These are phyloP conservation scores for Didymellaceae sp. DNA, from an alignment of 2,329 filamentous ascomycete genomes.

Conservation along the genomic window DNA sequence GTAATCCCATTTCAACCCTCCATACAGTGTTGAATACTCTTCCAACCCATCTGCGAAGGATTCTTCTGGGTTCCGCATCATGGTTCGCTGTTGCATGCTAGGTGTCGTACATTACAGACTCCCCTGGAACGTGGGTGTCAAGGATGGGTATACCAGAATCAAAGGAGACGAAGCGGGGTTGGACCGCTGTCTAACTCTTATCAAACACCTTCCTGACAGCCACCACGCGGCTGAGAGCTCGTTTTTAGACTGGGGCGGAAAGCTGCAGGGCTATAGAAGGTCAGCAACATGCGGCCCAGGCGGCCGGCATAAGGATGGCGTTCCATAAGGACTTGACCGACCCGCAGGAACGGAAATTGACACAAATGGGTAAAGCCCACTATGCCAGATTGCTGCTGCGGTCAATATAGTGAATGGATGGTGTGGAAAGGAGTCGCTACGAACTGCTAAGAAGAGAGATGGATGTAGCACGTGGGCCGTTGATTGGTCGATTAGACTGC, in stretches of 20 bases:
- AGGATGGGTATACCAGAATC: constrained; percentile 2
- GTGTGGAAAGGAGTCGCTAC: constrained; percentile 5
- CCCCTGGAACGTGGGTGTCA: constrained; percentile 1
- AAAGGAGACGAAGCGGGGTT: constrained; percentile 4
- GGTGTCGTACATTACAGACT: constrained; percentile 1
- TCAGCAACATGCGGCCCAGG: background rate
- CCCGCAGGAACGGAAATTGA: background rate
- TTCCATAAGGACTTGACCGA: constrained; percentile 8
- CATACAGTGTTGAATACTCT: constrained; percentile 12
- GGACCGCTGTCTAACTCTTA: background rate
- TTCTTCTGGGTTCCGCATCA: background rate
- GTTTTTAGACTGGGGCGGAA: background rate
- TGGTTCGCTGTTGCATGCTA: constrained; percentile 6
- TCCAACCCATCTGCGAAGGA: constrained; percentile 7
- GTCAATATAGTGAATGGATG: background rate
- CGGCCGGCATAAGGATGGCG: background rate
- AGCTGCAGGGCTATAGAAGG: background rate
- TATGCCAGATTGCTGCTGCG: background rate
- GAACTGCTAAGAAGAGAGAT: constrained; percentile 2
- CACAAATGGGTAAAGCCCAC: background rate
- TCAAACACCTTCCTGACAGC: constrained; percentile 1
- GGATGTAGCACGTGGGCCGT: constrained; percentile 6
- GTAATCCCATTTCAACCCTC: constrained; percentile 7
- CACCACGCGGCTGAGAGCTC: constrained; percentile 4
- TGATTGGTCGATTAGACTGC: constrained; percentile 6